Conservation (phyloP, 768 basidiomycete genomes). For the Tricholoma matsutake region DNA sequence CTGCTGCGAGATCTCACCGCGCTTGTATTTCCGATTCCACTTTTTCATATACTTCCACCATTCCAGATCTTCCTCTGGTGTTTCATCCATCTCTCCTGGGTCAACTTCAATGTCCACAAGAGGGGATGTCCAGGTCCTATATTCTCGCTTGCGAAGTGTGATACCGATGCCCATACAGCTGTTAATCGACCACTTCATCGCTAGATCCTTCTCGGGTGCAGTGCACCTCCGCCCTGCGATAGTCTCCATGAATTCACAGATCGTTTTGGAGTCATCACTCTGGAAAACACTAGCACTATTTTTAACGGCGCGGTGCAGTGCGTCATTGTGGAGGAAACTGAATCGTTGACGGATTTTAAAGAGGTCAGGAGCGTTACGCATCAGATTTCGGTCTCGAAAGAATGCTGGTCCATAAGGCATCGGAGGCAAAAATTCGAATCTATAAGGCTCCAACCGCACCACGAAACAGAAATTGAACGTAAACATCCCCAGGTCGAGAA, state of each 20-base stretch:
- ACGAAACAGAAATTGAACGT: constrained; percentile 35
- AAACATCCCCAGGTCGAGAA: constrained; percentile 40
- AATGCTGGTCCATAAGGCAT: constrained; percentile 21
- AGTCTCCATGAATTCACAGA: constrained; percentile 28
- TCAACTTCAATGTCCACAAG: constrained; percentile 20
- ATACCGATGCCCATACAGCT: constrained; percentile 8
- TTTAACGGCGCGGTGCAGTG: constrained; percentile 17
- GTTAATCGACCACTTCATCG: constrained; percentile 10
- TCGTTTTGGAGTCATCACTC: constrained; percentile 6
- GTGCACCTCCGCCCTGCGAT: constrained; percentile 24
- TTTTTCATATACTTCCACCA: constrained; percentile 26
- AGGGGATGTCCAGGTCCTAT: constrained; percentile 23
- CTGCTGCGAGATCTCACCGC: constrained; percentile 15
- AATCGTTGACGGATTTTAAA: constrained; percentile 16
- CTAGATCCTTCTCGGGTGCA: constrained; percentile 19
- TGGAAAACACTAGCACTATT: not conserved
- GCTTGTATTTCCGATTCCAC: constrained; percentile 24
- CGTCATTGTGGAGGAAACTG: constrained; percentile 29
- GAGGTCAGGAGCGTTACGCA: constrained; percentile 10
- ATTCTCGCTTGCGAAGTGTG: constrained; percentile 13
- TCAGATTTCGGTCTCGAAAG: constrained; percentile 19
- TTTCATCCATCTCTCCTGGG: constrained; percentile 21
- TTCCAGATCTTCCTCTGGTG: constrained; percentile 13
- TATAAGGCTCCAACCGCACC: constrained; percentile 7
- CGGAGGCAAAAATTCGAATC: not conserved